These are phyloP conservation scores for Aspergillus asperescens DNA, from an alignment of 495 filamentous ascomycete genomes.

Conservation along the genomic window DNA sequence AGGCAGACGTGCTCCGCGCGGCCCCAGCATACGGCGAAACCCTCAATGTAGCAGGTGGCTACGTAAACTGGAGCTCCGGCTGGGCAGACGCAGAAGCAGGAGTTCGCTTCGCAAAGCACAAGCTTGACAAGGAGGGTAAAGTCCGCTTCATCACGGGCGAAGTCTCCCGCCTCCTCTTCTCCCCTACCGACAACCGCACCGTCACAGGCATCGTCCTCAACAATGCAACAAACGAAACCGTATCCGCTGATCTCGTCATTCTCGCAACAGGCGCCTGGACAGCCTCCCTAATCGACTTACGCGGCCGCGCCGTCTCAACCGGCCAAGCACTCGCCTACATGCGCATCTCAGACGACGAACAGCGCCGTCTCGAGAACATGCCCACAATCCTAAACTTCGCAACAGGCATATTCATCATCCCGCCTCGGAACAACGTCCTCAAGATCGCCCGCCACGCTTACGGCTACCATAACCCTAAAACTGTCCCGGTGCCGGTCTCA, in stretches of 20 bases:
- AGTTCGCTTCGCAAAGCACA: conserved; percentile 64
- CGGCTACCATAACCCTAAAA: conserved; percentile 69
- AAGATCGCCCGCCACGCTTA: conserved; percentile 80
- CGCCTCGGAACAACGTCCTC: conserved; percentile 62
- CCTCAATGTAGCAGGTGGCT: conserved; percentile 57
- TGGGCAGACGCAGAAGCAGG: conserved; percentile 79
- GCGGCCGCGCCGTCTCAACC: conserved; percentile 68
- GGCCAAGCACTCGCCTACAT: conserved; percentile 81
- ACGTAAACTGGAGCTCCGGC: conserved; percentile 73
- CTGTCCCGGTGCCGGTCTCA: conserved; percentile 35
- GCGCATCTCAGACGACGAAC: conserved; percentile 61
- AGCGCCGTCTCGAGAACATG: conserved; percentile 53
- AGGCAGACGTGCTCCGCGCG: conserved; percentile 37
- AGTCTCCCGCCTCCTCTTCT: conserved; percentile 50
- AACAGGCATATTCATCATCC: conserved; percentile 78
- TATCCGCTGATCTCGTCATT: conserved; percentile 68
- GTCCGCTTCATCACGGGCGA: conserved; percentile 61
- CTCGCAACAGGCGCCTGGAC: conserved; percentile 88
- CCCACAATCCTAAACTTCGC: conserved; percentile 76
- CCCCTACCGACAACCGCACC: conserved; percentile 9
- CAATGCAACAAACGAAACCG: conserved; percentile 34
- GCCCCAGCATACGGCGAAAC: conserved; percentile 45
- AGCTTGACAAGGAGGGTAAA: conserved; percentile 52
- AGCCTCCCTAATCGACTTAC: conserved; percentile 65
- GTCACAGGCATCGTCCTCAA: conserved; percentile 52